Evolutionary conservation across 108 stramenopile genomes (phyloP).

Genomic region (Pinguiococcus pyrenoidosus): DNA sequence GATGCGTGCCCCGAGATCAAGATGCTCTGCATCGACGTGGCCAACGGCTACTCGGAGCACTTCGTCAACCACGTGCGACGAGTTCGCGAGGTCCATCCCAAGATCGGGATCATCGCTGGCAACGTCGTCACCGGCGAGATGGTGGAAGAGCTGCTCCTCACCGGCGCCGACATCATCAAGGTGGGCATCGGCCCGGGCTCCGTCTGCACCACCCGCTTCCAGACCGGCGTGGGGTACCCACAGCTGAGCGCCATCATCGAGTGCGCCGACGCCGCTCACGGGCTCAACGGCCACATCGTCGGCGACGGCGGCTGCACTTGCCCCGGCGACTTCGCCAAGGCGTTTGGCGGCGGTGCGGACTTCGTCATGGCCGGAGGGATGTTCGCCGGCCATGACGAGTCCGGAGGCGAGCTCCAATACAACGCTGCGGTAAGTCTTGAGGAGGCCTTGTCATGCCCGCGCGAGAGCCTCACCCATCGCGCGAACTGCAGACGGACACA

Average conservation of each 20-base stretch:
- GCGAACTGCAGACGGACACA: too few relatives aligned
- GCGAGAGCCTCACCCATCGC: too few relatives aligned
- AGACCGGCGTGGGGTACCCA: constrained; percentile 44
- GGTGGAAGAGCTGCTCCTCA: constrained; percentile 34
- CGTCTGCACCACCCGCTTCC: constrained; percentile 43
- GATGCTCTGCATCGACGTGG: constrained; percentile 37
- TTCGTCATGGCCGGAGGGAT: constrained; percentile 47
- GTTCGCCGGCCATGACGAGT: constrained; percentile 41
- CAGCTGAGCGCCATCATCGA: constrained; percentile 35
- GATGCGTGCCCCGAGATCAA: constrained; percentile 1
- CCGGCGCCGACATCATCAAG: constrained; percentile 42
- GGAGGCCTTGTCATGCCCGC: too few relatives aligned
- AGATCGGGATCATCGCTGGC: constrained; percentile 34
- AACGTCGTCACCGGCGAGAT: constrained; percentile 45
- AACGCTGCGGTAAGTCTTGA: too few relatives aligned
- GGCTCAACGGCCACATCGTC: constrained; percentile 31
- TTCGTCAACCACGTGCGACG: constrained; percentile 20
- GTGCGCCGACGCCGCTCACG: constrained; percentile 42
- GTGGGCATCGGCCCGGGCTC: constrained; percentile 25
- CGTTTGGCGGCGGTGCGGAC: constrained; percentile 38
- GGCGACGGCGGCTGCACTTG: constrained; percentile 38
- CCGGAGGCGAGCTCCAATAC: constrained; percentile 22
- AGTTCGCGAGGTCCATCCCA: constrained; percentile 8
- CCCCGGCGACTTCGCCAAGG: constrained; percentile 41
- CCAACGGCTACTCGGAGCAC: constrained; percentile 36